A percentile compares a stretch with the other conserved stretches of the same genome.
Conservation (phyloP, 2,329 filamentous ascomycete genomes). For the Arthroderma sp. region DNA sequence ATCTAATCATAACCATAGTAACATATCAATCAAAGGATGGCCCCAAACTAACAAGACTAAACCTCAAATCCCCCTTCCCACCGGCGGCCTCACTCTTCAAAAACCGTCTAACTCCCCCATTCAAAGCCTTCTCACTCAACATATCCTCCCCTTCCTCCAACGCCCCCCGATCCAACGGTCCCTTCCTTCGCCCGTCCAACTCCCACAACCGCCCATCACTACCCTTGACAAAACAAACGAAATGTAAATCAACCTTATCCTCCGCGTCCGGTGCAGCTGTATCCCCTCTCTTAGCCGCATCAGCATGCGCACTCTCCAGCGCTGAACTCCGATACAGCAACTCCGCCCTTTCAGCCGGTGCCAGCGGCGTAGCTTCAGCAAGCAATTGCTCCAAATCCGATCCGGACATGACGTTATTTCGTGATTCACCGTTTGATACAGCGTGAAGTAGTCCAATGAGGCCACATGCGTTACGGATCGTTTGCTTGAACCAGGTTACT, state of each 20-base stretch:
- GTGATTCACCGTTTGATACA: conserved; percentile 61
- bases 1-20: neutral
- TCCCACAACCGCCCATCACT: conserved; percentile 63
- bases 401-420: conserved; percentile 44
- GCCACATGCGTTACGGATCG: conserved; percentile 85
- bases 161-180: conserved; percentile 55
- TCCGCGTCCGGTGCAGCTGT: conserved; percentile 63
- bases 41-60: conserved; percentile 49
- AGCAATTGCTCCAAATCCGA: conserved; percentile 45
- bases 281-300: conserved; percentile 64
- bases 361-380: conserved; percentile 54
- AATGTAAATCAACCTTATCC: conserved; percentile 85
- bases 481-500: conserved; percentile 89
- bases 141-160: conserved; percentile 54
- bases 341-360: conserved; percentile 51
- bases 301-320: conserved; percentile 65
- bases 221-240: conserved; percentile 83
- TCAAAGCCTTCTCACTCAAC: conserved; percentile 59
- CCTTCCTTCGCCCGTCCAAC: conserved; percentile 61
- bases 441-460: conserved; percentile 80
- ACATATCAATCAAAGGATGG: conserved; percentile 39
- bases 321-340: conserved; percentile 64
- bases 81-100: conserved; percentile 45
- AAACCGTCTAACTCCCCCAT: conserved; percentile 52
- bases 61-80: conserved; percentile 45